phyloP scores from a whole-genome alignment of 495 filamentous ascomycete genomes.

The Annulohypoxylon nitens region DNA sequence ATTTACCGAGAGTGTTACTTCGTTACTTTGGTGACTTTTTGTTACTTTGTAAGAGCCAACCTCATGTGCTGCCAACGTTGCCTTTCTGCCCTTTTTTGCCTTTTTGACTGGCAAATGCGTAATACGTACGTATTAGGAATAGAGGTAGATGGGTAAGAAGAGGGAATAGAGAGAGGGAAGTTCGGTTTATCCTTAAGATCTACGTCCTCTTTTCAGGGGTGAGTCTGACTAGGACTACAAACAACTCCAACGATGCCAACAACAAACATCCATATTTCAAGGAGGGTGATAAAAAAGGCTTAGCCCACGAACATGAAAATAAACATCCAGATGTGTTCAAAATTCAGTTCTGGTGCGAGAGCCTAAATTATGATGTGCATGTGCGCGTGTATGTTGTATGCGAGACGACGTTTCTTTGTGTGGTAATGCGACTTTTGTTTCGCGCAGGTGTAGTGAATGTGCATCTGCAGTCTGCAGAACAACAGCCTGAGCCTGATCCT shows the following conservation, averaged over 20 bases:
- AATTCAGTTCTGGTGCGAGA: constrained; percentile 14
- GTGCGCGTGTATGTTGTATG: constrained; percentile 35
- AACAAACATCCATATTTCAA: constrained; percentile 32
- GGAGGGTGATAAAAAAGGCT: constrained; percentile 10
- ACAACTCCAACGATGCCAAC: constrained; percentile 30
- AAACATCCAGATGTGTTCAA: background rate
- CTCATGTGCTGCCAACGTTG: background rate
- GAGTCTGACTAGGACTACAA: constrained; percentile 41
- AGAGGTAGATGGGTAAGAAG: background rate
- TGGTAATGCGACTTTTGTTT: constrained; percentile 25
- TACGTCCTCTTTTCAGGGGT: constrained; percentile 45
- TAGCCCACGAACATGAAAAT: constrained; percentile 18
- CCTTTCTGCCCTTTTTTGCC: background rate
- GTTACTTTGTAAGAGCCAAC: background rate
- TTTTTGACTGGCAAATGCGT: constrained; percentile 21
- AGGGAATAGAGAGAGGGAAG: constrained; percentile 14
- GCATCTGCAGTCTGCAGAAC: constrained; percentile 36
- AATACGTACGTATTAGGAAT: constrained; percentile 26
- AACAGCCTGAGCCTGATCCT: constrained; percentile 3
- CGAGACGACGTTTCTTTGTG: constrained; percentile 27
- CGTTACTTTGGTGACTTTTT: background rate
- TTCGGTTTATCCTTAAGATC: constrained; percentile 18
- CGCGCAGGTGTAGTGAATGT: constrained; percentile 7
- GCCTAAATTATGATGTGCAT: constrained; percentile 41
- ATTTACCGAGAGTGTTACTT: constrained; percentile 14